Base-by-base conservation (phyloP, 2,329 filamentous ascomycete genomes). In the Didymella pinodella region DNA sequence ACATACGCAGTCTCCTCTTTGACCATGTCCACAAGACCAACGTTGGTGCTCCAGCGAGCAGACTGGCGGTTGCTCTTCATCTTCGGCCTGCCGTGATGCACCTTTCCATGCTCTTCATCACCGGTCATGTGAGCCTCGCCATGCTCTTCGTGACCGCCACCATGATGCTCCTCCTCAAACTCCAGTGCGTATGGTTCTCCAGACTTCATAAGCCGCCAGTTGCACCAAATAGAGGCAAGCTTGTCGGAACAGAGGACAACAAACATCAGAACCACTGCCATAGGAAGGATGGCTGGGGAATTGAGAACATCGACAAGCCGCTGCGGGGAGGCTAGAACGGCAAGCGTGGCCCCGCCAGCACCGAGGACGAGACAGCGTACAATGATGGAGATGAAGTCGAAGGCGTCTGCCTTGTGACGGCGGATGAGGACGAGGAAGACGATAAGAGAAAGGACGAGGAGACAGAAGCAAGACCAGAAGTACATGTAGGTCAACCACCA, bases 401-500 rank as follows among this genome's bases (percentile, higher is more conserved):
- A 79, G 14, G 75, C 51, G 57, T 80, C 78, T 54, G 71, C 69
- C 46, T 74, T 76, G 64, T 77, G 71, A n/a, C 70, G 66, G 7
- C 77, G 72, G 61, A 79, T 78, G 12, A 80, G 68, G 62, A 78
- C 64, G 7, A 78, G 71, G 64, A 79, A 79, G 40, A 72, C 44
- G 50, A 79, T 73, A 18, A 74, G 65, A 52, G 73, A 74, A n/a
- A 72, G 43, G 12, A 78, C 65, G 28, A 79, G 71, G 26, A 75
- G 64, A 65, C 74, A 76, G 51, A 77, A 71, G 10, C 72, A 74
- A 18, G 67, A 64, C 69, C 78, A 77, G 63, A 73, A 74, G 68
- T 79, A 80, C 10, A 79, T 59, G 51, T 75, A 77, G 2, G 74
- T 73, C 3, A 75, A 54, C 40, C 62, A 65, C 69, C 71, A 77